Evolutionary conservation across 1,139 yeast genomes (phyloP).

Genomic region (Fermentozyma sake): DNA sequence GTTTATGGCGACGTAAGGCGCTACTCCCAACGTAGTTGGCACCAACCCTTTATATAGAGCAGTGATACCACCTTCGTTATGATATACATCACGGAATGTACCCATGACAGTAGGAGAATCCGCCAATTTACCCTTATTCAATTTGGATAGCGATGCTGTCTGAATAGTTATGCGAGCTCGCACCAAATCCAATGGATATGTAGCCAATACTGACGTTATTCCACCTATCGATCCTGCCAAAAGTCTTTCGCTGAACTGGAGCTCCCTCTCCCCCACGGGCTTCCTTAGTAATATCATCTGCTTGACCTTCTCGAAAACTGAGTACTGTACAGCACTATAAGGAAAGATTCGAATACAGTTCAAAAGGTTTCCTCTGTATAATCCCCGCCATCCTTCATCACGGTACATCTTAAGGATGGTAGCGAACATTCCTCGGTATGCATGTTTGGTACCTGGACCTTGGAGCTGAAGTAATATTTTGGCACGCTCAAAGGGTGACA

Average conservation of each 20-base stretch:
- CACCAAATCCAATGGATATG: conserved; percentile 89
- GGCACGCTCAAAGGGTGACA: conserved; percentile 92
- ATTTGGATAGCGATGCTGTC: conserved; percentile 67
- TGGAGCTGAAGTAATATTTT: conserved; percentile 89
- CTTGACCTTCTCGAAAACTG: conserved; percentile 75
- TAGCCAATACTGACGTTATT: conserved; percentile 69
- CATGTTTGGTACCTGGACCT: conserved; percentile 60
- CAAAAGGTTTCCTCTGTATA: conserved; percentile 84
- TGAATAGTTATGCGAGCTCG: conserved; percentile 87
- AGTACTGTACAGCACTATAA: conserved; percentile 91
- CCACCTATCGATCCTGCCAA: conserved; percentile 83
- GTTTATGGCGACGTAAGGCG: conserved; percentile 92
- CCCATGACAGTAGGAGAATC: conserved; percentile 68
- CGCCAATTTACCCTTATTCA: conserved; percentile 39
- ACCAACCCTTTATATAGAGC: conserved; percentile 82
- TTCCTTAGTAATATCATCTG: conserved; percentile 30
- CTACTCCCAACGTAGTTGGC: conserved; percentile 91
- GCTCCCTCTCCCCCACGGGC: conserved; percentile 30
- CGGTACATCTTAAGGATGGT: conserved; percentile 76
- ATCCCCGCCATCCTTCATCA: conserved; percentile 88
- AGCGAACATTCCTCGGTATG: conserved; percentile 69
- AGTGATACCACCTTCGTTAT: conserved; percentile 72
- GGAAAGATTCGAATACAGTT: conserved; percentile 91
- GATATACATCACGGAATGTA: conserved; percentile 56
- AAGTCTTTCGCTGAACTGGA: conserved; percentile 46